Percentiles rank a stretch among this genome's conserved stretches.
These are phyloP conservation scores for Chlamydomonas incerta DNA, from an alignment of 139 green algal species.

Conservation along the genomic window DNA sequence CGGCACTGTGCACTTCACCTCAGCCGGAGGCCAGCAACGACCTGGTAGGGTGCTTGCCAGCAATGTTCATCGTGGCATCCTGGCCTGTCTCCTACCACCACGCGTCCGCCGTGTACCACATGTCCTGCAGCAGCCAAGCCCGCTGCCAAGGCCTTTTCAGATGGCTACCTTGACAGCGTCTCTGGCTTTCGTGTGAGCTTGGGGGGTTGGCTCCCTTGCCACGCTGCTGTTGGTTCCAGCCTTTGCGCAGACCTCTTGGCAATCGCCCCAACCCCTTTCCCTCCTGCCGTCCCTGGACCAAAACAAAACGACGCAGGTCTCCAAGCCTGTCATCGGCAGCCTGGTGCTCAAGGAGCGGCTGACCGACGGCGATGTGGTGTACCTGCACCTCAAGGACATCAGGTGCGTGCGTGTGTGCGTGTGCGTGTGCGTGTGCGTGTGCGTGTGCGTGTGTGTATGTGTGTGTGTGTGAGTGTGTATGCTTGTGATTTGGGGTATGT, in stretches of 20 bases:
- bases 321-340: constrained; percentile 37
- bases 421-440: too few relatives aligned
- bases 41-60: too few relatives aligned
- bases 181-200: constrained; percentile 12
- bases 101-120: too few relatives aligned
- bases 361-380: constrained; percentile 23
- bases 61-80: too few relatives aligned
- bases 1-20: not conserved
- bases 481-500: too few relatives aligned
- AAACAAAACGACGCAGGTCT: not conserved
- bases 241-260: not conserved
- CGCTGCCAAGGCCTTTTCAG: not conserved
- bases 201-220: not conserved
- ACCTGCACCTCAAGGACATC: constrained; percentile 36
- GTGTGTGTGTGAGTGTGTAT: too few relatives aligned
- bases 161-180: constrained; percentile 30
- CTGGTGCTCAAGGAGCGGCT: constrained; percentile 36
- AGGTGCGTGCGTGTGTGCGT: not conserved
- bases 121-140: not conserved
- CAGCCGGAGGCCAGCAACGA: not conserved
- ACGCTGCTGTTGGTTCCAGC: not conserved
- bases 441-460: too few relatives aligned
- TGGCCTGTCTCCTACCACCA: too few relatives aligned
- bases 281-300: not conserved
- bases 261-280: too few relatives aligned